A percentile compares a stretch with the other conserved stretches of the same genome.
These are phyloP conservation scores for Nyctanthes arbortristis DNA, from an alignment of 257 asterid genomes.

Conservation along the genomic window DNA sequence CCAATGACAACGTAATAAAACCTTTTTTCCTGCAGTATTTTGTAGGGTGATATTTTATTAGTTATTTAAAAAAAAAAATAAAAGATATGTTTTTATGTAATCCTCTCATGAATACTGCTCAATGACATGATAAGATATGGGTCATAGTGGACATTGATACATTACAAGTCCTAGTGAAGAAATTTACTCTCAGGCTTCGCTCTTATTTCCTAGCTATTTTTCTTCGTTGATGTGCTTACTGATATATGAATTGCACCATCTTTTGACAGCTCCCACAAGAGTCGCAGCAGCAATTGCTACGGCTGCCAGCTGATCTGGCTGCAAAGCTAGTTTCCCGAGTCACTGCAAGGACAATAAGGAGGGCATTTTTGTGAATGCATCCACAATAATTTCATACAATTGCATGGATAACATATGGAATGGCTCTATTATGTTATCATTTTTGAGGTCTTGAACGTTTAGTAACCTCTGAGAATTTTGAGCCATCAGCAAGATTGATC, in stretches of 20 bases:
- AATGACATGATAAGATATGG: too few relatives aligned
- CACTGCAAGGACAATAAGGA: constrained; percentile 74
- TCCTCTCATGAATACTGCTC: too few relatives aligned
- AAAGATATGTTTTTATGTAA: too few relatives aligned
- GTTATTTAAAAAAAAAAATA: too few relatives aligned
- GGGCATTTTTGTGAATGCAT: constrained; percentile 48
- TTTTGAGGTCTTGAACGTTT: too few relatives aligned
- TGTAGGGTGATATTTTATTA: background rate
- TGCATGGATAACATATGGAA: background rate
- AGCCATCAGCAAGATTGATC: too few relatives aligned
- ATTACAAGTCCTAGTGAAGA: too few relatives aligned
- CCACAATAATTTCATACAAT: background rate
- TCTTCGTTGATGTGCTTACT: background rate
- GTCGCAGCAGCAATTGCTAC: constrained; percentile 57
- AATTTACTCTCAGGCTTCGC: too few relatives aligned
- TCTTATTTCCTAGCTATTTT: too few relatives aligned
- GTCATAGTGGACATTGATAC: too few relatives aligned
- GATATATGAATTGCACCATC: background rate
- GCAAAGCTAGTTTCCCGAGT: constrained; percentile 69
- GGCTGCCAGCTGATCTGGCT: constrained; percentile 67
- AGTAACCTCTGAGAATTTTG: too few relatives aligned
- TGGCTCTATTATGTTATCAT: too few relatives aligned
- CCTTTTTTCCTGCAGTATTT: background rate
- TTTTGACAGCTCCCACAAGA: constrained; percentile 82
- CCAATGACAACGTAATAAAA: background rate